Evolutionary conservation across 768 basidiomycete species (phyloP).

Genomic region (Dacryopinax primogenitus): DNA sequence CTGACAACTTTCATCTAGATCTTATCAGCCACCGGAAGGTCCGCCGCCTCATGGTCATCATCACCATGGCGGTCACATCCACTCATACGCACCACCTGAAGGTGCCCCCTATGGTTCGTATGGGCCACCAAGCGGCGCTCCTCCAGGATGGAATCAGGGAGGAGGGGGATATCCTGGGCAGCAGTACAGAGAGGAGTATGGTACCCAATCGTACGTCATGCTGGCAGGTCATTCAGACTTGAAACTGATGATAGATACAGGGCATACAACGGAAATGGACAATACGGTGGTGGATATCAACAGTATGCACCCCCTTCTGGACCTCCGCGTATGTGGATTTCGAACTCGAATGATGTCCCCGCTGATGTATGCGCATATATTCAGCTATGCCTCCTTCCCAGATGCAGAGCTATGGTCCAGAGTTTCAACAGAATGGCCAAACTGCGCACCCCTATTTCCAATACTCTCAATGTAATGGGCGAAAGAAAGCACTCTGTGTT

Average conservation of each 20-base stretch:
- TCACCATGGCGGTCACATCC: not conserved
- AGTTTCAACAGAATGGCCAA: constrained; percentile 19
- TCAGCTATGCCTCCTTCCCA: constrained; percentile 35
- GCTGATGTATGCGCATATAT: not conserved
- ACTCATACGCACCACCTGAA: not conserved
- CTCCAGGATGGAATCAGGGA: not conserved
- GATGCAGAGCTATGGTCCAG: constrained; percentile 30
- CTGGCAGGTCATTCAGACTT: not conserved
- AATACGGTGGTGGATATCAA: not conserved
- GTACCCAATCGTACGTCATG: not conserved
- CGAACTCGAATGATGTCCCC: not conserved
- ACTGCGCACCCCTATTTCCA: constrained; percentile 57
- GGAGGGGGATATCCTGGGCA: not conserved
- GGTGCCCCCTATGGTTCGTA: not conserved
- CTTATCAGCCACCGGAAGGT: not conserved
- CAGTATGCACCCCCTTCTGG: not conserved
- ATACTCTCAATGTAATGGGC: constrained; percentile 80
- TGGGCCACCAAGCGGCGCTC: not conserved
- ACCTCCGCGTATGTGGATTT: not conserved
- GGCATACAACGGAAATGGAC: not conserved
- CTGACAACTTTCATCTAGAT: not conserved
- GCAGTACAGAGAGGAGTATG: constrained; percentile 1
- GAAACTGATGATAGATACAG: not conserved
- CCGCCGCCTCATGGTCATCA: constrained; percentile 2
- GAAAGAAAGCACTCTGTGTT: constrained; percentile 79